Evolutionary conservation across 139 green algal species (phyloP), one percentile per base, ranked within the genome.

Genomic region (Chlamydomonas sp.): DNA sequence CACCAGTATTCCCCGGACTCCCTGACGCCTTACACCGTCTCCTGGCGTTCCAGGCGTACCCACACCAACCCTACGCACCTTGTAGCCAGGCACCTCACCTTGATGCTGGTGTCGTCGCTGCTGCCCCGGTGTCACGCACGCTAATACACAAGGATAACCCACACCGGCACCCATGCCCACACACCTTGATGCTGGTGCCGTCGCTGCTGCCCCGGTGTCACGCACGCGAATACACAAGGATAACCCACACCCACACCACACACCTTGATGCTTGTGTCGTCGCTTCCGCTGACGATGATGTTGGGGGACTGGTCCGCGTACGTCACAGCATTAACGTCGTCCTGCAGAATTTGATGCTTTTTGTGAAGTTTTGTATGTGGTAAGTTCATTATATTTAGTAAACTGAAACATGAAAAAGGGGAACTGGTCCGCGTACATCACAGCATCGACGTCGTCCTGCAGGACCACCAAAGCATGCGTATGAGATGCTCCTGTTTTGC

Each of bases 301-400:
- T 98, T 93, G 49, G 93, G 92, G 0, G 76, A 88, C 6, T 89
- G 88, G 75, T 96, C 92, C 60, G 87, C 72, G 80, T 93, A 93
- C 69, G 79, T 96, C 2, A 99, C 97, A 17, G 98, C 95, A 77
- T 99, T 99, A 17, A 99, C 97, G 91, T 99, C 97, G 82, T 98
- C 94, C 60, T 90, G 16, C 82, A 97, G 95, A 4, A 5, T 17
- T 49, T 49, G 31, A 49, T 49, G 31, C 31, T 49, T 49, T 49
- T 49, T 49, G 31, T 49, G 31, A 49, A 49, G 31, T 49, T 49
- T 49, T 49, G 31, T 49, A 49, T 49, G 31, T 49, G 31, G 31
- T 49, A 49, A 49, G 31, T 49, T 49, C 31, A 49, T 49, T 49
- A 49, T 49, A 49, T 49, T 49, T 49, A 49, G 31, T 49, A 49